Evolutionary conservation across 495 filamentous ascomycete genomes (phyloP).

Genomic region (Cercophora sp.): DNA sequence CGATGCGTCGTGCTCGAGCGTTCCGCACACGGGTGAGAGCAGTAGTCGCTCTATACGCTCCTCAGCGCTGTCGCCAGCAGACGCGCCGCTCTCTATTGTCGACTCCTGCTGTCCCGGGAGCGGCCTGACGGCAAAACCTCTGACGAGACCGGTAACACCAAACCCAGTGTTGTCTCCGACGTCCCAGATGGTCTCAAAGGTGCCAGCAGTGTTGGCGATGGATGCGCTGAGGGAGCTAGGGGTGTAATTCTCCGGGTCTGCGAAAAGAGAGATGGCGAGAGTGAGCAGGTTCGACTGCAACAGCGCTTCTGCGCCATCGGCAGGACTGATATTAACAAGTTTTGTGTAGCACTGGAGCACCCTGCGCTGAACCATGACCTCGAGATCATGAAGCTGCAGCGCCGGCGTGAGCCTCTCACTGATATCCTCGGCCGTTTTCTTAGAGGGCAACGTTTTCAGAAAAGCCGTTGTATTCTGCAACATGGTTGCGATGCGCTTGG

Average conservation of each 20-base stretch:
- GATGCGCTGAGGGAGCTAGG: slow-evolving; percentile 83
- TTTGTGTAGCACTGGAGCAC: slow-evolving; percentile 94
- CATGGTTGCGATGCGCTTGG: slow-evolving; percentile 88
- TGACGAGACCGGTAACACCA: slow-evolving; percentile 80
- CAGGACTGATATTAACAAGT: slow-evolving; percentile 78
- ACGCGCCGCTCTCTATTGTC: slow-evolving; percentile 53
- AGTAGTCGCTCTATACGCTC: slow-evolving; percentile 65
- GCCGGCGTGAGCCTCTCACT: slow-evolving; percentile 79
- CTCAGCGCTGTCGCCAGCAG: slow-evolving; percentile 60
- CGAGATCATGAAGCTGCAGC: slow-evolving; percentile 85
- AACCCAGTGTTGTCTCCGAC: slow-evolving; percentile 91
- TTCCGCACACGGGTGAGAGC: slow-evolving; percentile 71
- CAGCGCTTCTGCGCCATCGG: slow-evolving; percentile 74
- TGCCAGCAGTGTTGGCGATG: slow-evolving; percentile 85
- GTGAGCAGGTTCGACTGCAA: slow-evolving; percentile 90
- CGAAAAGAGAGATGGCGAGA: slow-evolving; percentile 86
- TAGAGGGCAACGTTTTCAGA: slow-evolving; percentile 72
- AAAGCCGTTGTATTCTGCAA: slow-evolving; percentile 93
- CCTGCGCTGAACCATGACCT: slow-evolving; percentile 86
- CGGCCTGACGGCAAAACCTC: slow-evolving; percentile 66
- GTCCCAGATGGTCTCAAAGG: slow-evolving; percentile 93
- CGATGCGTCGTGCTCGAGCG: slow-evolving; percentile 86
- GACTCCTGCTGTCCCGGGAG: slow-evolving; percentile 67
- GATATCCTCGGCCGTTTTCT: slow-evolving; percentile 85
- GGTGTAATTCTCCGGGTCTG: slow-evolving; percentile 83